phyloP scores from a whole-genome alignment of 345 rosid species.

The Erysimum cheiranthoides region DNA sequence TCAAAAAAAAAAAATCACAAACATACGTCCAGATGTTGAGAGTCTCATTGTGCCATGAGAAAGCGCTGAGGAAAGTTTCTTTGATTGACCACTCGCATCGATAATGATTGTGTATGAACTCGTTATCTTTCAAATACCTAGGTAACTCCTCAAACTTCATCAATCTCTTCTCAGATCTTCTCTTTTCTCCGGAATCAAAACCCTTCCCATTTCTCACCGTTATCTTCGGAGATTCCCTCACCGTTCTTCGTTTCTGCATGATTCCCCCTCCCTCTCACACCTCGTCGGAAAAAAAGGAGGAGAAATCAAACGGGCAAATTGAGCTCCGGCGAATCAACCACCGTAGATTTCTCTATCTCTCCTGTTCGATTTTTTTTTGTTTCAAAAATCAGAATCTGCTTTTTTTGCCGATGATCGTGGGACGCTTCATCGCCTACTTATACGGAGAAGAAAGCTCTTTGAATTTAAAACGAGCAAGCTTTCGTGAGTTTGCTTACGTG shows the following conservation, averaged over 20 bases:
- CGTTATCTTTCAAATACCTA: conserved; percentile 81
- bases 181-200: conserved; percentile 41
- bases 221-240: conserved; percentile 29
- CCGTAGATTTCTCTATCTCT: conserved; percentile 19
- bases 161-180: conserved; percentile 56
- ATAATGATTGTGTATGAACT: conserved; percentile 84
- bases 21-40: conserved; percentile 94
- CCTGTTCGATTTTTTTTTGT: not conserved
- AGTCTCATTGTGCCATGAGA: conserved; percentile 94
- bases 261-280: not conserved
- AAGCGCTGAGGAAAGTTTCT: conserved; percentile 75
- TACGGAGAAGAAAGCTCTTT: conserved; percentile 39
- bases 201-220: conserved; percentile 24
- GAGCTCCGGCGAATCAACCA: conserved; percentile 25
- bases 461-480: conserved; percentile 37
- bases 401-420: conserved; percentile 13
- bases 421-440: conserved; percentile 39
- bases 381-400: not conserved
- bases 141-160: conserved; percentile 80
- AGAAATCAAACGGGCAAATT: conserved; percentile 12
- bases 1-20: not conserved
- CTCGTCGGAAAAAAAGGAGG: conserved; percentile 16
- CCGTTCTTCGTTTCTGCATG: conserved; percentile 45
- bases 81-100: conserved; percentile 92
- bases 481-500: conserved; percentile 36